A percentile compares a stretch with the other conserved stretches of the same genome.
Conservation (phyloP, 225 moss, liverwort and hornwort genomes). For the Polytrichum commune region DNA sequence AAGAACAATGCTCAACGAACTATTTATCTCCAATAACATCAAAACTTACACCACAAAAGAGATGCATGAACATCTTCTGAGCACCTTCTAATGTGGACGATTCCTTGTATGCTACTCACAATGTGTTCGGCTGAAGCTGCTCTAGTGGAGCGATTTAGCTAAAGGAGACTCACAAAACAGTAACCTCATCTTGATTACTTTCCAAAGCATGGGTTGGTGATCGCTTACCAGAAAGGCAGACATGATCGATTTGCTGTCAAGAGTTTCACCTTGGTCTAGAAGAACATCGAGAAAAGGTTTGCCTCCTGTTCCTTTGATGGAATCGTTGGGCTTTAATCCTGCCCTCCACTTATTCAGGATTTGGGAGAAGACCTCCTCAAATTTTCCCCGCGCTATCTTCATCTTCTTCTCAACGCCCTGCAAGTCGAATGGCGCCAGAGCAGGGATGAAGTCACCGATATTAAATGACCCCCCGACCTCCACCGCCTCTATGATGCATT, state of each 20-base stretch:
- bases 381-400: neutral
- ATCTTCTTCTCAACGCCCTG: constrained; percentile 32
- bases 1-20: too few relatives aligned
- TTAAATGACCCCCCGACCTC: constrained; percentile 69
- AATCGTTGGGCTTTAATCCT: neutral
- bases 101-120: too few relatives aligned
- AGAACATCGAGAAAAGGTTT: constrained; percentile 2
- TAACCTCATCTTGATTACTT: too few relatives aligned
- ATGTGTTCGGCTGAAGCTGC: too few relatives aligned
- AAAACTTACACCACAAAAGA: too few relatives aligned
- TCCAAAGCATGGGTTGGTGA: too few relatives aligned
- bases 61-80: too few relatives aligned
- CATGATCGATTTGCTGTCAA: neutral
- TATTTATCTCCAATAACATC: too few relatives aligned
- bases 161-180: too few relatives aligned
- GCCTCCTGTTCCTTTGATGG: neutral
- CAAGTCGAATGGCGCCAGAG: constrained; percentile 60
- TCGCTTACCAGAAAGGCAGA: neutral
- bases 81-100: too few relatives aligned
- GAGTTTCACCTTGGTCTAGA: neutral
- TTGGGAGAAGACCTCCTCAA: too few relatives aligned
- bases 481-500: neutral
- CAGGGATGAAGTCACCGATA: constrained; percentile 67
- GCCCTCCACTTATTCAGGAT: neutral
- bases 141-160: too few relatives aligned